Base-by-base conservation (phyloP, 169 alveolate genomes). In the Eimeria acervulina region DNA sequence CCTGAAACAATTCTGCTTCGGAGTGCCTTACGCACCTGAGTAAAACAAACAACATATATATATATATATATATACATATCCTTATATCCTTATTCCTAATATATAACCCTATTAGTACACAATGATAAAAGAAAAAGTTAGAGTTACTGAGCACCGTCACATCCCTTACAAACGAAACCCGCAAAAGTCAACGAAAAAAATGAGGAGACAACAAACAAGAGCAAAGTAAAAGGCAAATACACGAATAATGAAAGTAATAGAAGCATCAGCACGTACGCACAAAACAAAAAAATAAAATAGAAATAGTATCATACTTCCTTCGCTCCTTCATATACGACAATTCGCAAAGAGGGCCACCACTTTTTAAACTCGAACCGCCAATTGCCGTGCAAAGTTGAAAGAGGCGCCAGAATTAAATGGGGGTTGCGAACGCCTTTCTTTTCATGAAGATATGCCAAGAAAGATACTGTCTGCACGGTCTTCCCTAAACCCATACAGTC, bases 401-500 rank as follows among this genome's bases (percentile, higher is more conserved):
- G 97, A 40, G 99, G 99, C 0, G 99, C 99, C 36, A 99, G 98
- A n/a, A 99, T 98, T 88, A 99, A 97, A 92, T 98, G 99, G 3
- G 99, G 99, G 5, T 99, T 99, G 52, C 98, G 97, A 94, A 98
- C 98, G 26, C 98, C 98, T 95, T 98, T 98, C 31, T 87, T 93
- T 95, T 99, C 99, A 89, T 98, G 97, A 33, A 99, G 95, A 85
- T 98, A 98, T 63, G 99, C 98, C 70, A 99, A 96, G 31, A 99
- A 95, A 2, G 99, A 98, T 12, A 99, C 98, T 10, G 99, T 99
- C 96, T 99, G 98, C 31, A 99, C 99, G 7, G 99, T 98, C 95
- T 99, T 99, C 38, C 99, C 99, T 28, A 99, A 97, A 42, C 99
- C 99, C 99, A 99, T 98, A 87, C 98, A 99, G 97, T 99, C 99